Base-by-base conservation (phyloP, 2,329 filamentous ascomycete species). In the Lasiodiplodia sp. region DNA sequence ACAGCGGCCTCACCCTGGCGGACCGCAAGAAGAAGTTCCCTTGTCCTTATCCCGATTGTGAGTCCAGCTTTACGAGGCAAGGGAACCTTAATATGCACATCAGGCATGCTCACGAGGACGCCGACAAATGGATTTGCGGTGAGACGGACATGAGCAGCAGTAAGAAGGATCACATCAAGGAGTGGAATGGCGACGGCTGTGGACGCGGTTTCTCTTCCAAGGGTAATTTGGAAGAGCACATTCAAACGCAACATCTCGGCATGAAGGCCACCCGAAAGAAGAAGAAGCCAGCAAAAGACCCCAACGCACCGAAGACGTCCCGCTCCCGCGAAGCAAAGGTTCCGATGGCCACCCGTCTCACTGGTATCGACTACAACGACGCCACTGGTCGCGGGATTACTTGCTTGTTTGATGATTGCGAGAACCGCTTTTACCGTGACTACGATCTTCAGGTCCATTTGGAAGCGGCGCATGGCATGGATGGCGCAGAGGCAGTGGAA, bases 51-150 rank as follows among this genome's bases (percentile, higher is more conserved):
- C 80, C 85, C 0, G 90, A 87, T 25, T 97, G 94, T 78, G 84
- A 82, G 67, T 92, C 92, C 75, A 88, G 85, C 66, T 97, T 97
- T 79, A 94, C 92, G 21, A 92, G 91, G 76, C 89, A 87, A 70
- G 91, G 91, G n/a, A 97, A 97, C 74, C 85, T 97, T 64, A 92
- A 90, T 18, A 88, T 90, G 0, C 95, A 98, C 76, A 84, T 95
- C 67, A 90, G 91, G 68, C 90, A 88, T 12, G 90, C 91, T 0
- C 95, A 97, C 76, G 87, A 93, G 72, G 91, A 92, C 21, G 83
- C 89, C 72, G 86, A 83, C 69, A 89, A 89, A 11, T 97, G 92
- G 75, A 84, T 92, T n/a, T 97, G 95, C 75, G 92, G 92, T 18
- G 81, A 90, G 58, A 86, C 89, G 12, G 88, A 91, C 72, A 81